These are phyloP conservation scores for Yamagishiella unicocca DNA, from an alignment of 139 green algal genomes.

Conservation along the genomic window DNA sequence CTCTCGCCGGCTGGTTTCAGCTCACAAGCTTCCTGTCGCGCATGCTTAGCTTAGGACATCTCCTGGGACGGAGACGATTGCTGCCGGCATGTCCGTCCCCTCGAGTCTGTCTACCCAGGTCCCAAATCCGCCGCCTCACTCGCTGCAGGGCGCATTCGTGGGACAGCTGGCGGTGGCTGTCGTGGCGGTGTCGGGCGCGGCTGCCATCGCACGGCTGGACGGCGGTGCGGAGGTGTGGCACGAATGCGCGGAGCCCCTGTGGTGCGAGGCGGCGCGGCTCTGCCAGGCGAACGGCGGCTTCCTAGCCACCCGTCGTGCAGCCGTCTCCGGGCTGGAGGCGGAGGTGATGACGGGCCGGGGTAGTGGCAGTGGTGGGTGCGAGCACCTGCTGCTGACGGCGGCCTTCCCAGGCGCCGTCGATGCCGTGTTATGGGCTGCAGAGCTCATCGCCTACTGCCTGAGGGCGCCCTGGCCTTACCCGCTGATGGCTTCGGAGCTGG, in stretches of 20 bases:
- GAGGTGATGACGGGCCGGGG: neutral
- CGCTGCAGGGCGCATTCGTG: neutral
- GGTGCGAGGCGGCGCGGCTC: slow-evolving; percentile 3
- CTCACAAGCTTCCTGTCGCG: no score
- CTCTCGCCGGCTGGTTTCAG: no score
- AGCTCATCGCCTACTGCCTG: neutral
- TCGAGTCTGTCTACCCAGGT: no score
- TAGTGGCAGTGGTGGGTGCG: neutral
- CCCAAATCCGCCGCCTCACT: neutral
- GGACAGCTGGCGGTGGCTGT: slow-evolving; percentile 10
- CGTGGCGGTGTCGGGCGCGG: slow-evolving; percentile 1
- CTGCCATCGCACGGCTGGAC: neutral
- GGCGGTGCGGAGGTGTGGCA: neutral
- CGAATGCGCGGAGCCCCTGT: neutral
- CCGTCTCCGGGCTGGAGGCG: neutral
- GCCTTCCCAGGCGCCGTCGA: neutral
- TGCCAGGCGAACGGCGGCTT: neutral
- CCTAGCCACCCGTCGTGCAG: slow-evolving; percentile 4
- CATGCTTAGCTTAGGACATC: no score
- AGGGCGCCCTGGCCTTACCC: neutral
- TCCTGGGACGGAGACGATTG: no score
- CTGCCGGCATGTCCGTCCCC: no score
- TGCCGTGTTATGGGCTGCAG: neutral
- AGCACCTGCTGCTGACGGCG: neutral
- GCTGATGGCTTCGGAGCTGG: neutral